Evolutionary conservation across 2,329 filamentous ascomycete species (phyloP).

Genomic region (Pyrenophora graminea): DNA sequence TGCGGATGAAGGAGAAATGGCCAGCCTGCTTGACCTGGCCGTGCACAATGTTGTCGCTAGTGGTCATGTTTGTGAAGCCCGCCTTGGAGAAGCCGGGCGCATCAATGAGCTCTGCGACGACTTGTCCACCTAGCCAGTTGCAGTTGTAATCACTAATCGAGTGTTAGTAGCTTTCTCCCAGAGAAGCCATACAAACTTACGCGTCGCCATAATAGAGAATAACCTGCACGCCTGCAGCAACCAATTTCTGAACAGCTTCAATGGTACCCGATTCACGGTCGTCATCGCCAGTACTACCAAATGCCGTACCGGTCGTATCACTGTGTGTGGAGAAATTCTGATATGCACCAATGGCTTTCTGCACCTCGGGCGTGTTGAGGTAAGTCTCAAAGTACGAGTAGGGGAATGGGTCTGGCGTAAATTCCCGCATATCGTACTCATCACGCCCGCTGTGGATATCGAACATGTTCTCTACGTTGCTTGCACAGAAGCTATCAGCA

Average conservation of each 20-base stretch:
- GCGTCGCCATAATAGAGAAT: slow-evolving; percentile 55
- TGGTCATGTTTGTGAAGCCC: slow-evolving; percentile 55
- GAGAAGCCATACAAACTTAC: slow-evolving; percentile 15
- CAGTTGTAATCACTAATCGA: slow-evolving; percentile 50
- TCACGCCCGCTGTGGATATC: slow-evolving; percentile 59
- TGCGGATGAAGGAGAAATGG: slow-evolving; percentile 56
- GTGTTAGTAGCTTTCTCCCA: not conserved
- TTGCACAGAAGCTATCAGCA: slow-evolving; percentile 61
- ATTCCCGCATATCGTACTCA: slow-evolving; percentile 64
- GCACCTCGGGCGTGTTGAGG: slow-evolving; percentile 60
- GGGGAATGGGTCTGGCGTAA: slow-evolving; percentile 62
- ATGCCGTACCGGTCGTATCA: slow-evolving; percentile 51
- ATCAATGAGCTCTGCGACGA: slow-evolving; percentile 47
- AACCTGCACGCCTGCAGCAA: slow-evolving; percentile 49
- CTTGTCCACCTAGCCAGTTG: slow-evolving; percentile 54
- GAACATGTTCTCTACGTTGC: slow-evolving; percentile 58
- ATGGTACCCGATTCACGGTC: slow-evolving; percentile 51
- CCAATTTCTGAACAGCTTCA: slow-evolving; percentile 46
- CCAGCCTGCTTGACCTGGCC: slow-evolving; percentile 59
- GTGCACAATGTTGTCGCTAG: slow-evolving; percentile 53
- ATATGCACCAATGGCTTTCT: slow-evolving; percentile 62
- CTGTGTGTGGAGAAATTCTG: slow-evolving; percentile 60
- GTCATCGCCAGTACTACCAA: slow-evolving; percentile 56
- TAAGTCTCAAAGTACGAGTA: slow-evolving; percentile 61
- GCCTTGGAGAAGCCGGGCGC: slow-evolving; percentile 50